Base-by-base conservation (phyloP, 1,284 basidiomycete genomes). In the Pascua sp. region DNA sequence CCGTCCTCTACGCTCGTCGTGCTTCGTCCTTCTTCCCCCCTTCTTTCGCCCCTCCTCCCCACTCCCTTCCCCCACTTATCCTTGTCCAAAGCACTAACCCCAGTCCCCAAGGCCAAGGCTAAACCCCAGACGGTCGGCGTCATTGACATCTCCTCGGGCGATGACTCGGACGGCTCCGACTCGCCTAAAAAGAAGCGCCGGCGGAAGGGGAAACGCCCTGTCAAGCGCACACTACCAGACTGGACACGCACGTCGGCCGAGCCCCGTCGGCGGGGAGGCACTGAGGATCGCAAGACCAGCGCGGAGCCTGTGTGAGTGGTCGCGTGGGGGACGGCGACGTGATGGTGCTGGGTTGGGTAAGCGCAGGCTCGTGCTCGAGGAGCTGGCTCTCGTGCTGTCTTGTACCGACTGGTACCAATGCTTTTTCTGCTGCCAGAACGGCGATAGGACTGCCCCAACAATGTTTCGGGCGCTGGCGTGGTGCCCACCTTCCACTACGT, bases 171-270 rank as follows among this genome's bases (percentile, higher is more conserved):
- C 41, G 32, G 17, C 45, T 47, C 41, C 17, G 48, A 49, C 44
- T 37, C 43, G 7, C 42, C 52, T 8, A 48, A 49, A 5, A 39
- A 50, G n/a, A 37, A 47, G 16, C 38, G 40, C 2, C 44, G 43
- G 41, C 45, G 41, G 24, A 47, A 42, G 36, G 32, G n/a, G 11
- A 53, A 49, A 32, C 47, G 37, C 5, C 18, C 11, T 2, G 32
- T 48, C 4, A 53, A 56, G 18, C 51, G 44, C 12, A 47, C 56
- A 1, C 40, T 60, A 10, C 59, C 59, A 1, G 48, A 53, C 5
- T 56, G 55, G 59, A 56, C 58, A 18, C 43, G 51, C 11, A 24
- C n/a, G 18, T 8, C 40, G 42, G 11, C 18, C 39, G 36, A 47
- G 42, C 17, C 16, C 11, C 15, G 36, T 1, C 43, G 45, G 4